Base-by-base conservation (phyloP, 306 rosid genomes). In the Quercus gilva region DNA sequence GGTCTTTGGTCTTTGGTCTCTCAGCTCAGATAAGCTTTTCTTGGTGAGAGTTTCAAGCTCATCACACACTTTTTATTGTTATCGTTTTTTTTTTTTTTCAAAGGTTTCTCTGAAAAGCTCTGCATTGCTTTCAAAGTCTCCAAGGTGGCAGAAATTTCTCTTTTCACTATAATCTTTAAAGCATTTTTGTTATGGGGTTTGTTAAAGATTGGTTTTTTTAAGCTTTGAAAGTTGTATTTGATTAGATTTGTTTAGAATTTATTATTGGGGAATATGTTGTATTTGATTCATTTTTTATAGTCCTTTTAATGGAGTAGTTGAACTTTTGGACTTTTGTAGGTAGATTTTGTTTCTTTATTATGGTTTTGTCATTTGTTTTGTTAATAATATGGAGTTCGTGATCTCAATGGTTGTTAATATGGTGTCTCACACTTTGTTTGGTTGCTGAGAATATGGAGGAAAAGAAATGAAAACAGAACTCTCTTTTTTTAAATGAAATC, bases 31-130 rank as follows among this genome's bases (percentile, higher is more conserved):
- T 78, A 78, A 74, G 71, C 49, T 18, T 75, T 23, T 70, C 45
- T 31, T 52, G 59, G 71, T 71, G 75, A 26, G 80, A 83, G 21
- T 84, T 33, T 56, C 52, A 21, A 69, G 26, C 82, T 53, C 43
- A 67, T 0, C 20, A 33, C 4, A 49, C 29, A 49, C 29, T 5
- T 73, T 73, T 72, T 56, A 20, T 63, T 68, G 58, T 70, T 73
- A 53, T 79, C 57, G 21, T 58, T 52, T 53, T 56, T 19, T 52
- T 52, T 43, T 23, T 23, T 23, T 49, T 73, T 33, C 49, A 20
- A 25, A 10, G 18, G 15, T 64, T 29, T 73, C 6, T 19, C 29
- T 56, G 2, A 20, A 56, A 29, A 69, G 18, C 43, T 51, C 26
- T 71, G 78, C 74, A 75, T 75, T 75, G 43, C 53, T 28, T 10